Evolutionary conservation across 2,329 filamentous ascomycete genomes (phyloP).

Genomic region (Chrysosporium queenslandicum): DNA sequence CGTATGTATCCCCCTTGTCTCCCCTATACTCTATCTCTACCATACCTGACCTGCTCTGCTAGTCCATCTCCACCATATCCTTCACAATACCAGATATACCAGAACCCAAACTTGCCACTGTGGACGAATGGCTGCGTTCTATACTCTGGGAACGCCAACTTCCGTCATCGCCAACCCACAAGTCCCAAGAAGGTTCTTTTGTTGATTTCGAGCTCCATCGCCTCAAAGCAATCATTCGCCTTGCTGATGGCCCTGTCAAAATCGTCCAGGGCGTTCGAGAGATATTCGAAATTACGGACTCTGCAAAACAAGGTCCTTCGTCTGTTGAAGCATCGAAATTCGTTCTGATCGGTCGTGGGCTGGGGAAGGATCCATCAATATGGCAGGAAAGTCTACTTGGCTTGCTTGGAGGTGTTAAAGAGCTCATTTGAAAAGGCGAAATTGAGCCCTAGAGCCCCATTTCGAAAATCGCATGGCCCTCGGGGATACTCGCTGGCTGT

Average conservation of each 20-base stretch:
- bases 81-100: constrained; percentile 56
- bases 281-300: constrained; percentile 80
- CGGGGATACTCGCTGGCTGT: too few species aligned
- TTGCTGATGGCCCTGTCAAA: constrained; percentile 52
- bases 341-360: constrained; percentile 39
- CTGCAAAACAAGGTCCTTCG: constrained; percentile 20
- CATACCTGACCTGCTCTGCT: not conserved
- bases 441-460: not conserved
- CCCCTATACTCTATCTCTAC: not conserved
- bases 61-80: constrained; percentile 77
- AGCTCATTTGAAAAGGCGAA: not conserved
- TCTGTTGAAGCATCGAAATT: constrained; percentile 33
- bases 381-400: constrained; percentile 29
- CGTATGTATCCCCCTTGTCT: constrained; percentile 43
- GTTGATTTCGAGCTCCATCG: constrained; percentile 69
- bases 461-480: not conserved
- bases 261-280: constrained; percentile 88
- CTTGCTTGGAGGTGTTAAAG: not conserved
- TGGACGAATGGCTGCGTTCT: constrained; percentile 74
- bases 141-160: constrained; percentile 64
- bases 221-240: constrained; percentile 66
- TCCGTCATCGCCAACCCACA: constrained; percentile 16
- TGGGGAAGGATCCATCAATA: constrained; percentile 26
- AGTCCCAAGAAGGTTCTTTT: constrained; percentile 11
- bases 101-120: constrained; percentile 46